These are phyloP conservation scores for Blastocystis hominis DNA, from an alignment of 352 stramenopile species.

Conservation along the genomic window DNA sequence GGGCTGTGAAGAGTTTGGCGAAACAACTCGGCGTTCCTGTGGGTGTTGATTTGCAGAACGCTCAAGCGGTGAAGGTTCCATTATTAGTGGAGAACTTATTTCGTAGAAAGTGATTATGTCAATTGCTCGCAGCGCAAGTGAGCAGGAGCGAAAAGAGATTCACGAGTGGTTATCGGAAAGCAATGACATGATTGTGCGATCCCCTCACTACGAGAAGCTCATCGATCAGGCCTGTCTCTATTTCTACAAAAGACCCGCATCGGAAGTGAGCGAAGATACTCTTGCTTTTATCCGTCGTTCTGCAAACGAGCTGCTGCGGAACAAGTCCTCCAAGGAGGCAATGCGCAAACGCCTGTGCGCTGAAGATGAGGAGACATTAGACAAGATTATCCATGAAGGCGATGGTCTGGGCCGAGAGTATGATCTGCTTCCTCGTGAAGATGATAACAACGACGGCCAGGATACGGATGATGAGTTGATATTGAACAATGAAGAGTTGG, in stretches of 20 bases:
- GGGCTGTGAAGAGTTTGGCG: slow-evolving; percentile 51
- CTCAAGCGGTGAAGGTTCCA: slow-evolving; percentile 41
- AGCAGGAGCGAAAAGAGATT: slow-evolving; percentile 34
- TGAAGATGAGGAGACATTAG: slow-evolving; percentile 7
- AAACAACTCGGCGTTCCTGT: slow-evolving; percentile 54
- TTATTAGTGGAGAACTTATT: neutral
- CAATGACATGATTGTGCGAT: slow-evolving; percentile 56
- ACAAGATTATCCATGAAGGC: slow-evolving; percentile 41
- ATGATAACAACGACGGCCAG: slow-evolving; percentile 7
- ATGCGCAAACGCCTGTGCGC: slow-evolving; percentile 47
- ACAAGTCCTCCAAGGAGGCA: slow-evolving; percentile 55
- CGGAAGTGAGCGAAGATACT: slow-evolving; percentile 49
- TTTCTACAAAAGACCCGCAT: slow-evolving; percentile 52
- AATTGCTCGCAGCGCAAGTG: neutral
- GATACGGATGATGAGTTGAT: slow-evolving; percentile 39
- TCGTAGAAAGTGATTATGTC: slow-evolving; percentile 58
- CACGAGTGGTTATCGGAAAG: slow-evolving; percentile 41
- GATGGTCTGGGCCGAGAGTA: slow-evolving; percentile 23
- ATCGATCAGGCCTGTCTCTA: slow-evolving; percentile 46
- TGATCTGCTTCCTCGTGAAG: neutral
- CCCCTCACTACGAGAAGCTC: slow-evolving; percentile 30
- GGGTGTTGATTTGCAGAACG: slow-evolving; percentile 34
- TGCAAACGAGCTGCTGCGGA: slow-evolving; percentile 48
- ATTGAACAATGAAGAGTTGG: neutral
- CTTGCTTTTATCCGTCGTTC: slow-evolving; percentile 41